Base-by-base conservation (phyloP, 2,329 filamentous ascomycete genomes). In the Ascochyta koolunga region DNA sequence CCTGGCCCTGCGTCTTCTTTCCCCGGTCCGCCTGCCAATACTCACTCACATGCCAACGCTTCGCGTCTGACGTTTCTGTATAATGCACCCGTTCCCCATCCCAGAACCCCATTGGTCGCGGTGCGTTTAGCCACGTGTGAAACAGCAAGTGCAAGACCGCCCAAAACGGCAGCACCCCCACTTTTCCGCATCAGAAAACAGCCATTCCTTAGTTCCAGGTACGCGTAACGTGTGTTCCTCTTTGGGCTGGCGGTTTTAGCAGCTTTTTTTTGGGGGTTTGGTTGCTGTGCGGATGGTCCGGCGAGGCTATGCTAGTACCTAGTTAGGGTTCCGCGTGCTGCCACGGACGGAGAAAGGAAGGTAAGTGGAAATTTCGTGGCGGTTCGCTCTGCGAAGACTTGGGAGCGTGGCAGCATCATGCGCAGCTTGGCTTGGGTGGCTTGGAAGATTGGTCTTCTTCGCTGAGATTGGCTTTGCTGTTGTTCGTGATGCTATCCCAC, bases 141-240 rank as follows among this genome's bases (percentile, higher is more conserved):
- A 36, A 3, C 9, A 5, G 6, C 21, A 11, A 18, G 18, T 22
- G 44, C 44, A 48, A 48, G 50, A 54, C 27, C 39, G 13, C 33
- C 35, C 21, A 41, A 27, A 11, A 24, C 4, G 7, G 7, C 25
- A 9, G 25, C 9, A 11, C 25, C 38, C 19, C 43, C 38, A 48
- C 32, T 46, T 21, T 21, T 43, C 7, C 27, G n/a, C 11, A 15
- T 33, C 15, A 16, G 7, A 9, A 24, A n/a, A 8, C 7, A 32
- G 35, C 45, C 45, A 44, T 54, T 46, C 51, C 18, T 53, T 41
- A 38, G 35, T 41, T 40, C 29, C 31, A 45, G 45, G 45, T 49
- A 54, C 51, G 40, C 51, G 51, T 54, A 35, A 54, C 43, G 22
- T 25, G 15, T n/a, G n/a, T n/a, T n/a, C n/a, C n/a, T n/a, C n/a